Conservation (phyloP, 108 stramenopile genomes). For the Parietichytrium sp. region DNA sequence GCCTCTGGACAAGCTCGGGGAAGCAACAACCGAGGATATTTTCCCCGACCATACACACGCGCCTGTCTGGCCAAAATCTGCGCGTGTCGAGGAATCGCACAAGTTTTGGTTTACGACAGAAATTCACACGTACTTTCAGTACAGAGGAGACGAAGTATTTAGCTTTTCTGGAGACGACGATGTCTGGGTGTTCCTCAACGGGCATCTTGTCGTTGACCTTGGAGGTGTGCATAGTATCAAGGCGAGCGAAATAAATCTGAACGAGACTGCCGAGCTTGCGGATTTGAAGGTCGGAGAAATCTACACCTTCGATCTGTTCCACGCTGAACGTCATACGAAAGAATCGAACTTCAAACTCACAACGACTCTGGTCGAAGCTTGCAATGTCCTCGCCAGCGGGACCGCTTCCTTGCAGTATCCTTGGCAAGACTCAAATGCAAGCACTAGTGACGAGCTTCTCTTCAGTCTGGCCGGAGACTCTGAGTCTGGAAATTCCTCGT, state of each 20-base stretch:
- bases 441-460: too few relatives aligned
- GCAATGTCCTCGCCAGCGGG: not conserved
- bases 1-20: not conserved
- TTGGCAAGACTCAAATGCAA: too few relatives aligned
- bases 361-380: slow-evolving; percentile 6
- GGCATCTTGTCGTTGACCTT: not conserved
- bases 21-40: not conserved
- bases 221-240: not conserved
- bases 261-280: not conserved
- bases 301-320: slow-evolving; percentile 34
- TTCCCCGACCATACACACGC: not conserved
- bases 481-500: too few relatives aligned
- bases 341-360: slow-evolving; percentile 13
- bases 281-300: not conserved
- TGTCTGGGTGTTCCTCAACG: slow-evolving; percentile 11
- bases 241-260: not conserved
- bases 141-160: slow-evolving; percentile 24
- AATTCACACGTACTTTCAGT: slow-evolving; percentile 35
- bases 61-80: not conserved
- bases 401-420: not conserved
- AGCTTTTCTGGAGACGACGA: slow-evolving; percentile 5
- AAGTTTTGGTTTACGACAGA: slow-evolving; percentile 38
- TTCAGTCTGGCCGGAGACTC: too few relatives aligned
- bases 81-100: not conserved
- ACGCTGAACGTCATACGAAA: slow-evolving; percentile 1